These are phyloP conservation scores for Cystoderma amianthinum DNA, from an alignment of 768 basidiomycete genomes.

Conservation along the genomic window DNA sequence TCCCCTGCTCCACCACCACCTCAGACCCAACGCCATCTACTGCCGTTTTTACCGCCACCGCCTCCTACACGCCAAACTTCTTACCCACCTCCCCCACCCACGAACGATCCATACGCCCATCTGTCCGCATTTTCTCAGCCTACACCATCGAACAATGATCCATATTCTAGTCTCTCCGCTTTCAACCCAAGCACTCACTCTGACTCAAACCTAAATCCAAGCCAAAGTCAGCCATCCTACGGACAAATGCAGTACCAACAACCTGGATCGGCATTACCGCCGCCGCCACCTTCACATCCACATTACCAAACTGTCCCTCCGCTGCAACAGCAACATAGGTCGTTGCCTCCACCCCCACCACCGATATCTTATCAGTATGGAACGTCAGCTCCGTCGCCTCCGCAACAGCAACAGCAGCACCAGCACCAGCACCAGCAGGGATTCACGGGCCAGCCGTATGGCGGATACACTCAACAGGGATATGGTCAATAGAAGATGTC, in stretches of 20 bases:
- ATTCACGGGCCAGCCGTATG: conserved; percentile 9
- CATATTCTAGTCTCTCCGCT: too few relatives aligned
- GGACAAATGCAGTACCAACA: not conserved
- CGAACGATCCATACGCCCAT: conserved; percentile 29
- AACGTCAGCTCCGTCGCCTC: too few relatives aligned
- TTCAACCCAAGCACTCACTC: conserved; percentile 8
- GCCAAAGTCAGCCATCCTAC: not conserved
- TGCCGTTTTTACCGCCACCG: conserved; percentile 12
- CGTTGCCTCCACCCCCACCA: conserved; percentile 5
- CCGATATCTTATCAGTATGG: conserved; percentile 8
- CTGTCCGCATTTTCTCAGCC: conserved; percentile 29
- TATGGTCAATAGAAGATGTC: conserved; percentile 11
- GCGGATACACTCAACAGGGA: conserved; percentile 16
- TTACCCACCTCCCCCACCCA: conserved; percentile 13
- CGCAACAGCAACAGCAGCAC: conserved; percentile 11
- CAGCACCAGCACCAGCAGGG: too few relatives aligned
- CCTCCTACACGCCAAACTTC: conserved; percentile 8
- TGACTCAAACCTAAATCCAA: conserved; percentile 1
- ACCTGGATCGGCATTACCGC: not conserved
- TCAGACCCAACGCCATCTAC: too few relatives aligned
- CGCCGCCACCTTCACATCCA: conserved; percentile 8
- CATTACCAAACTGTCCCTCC: too few relatives aligned
- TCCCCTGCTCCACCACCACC: too few relatives aligned
- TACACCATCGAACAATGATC: too few relatives aligned
- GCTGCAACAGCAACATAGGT: conserved; percentile 8